Evolutionary conservation across 1,139 yeast species (phyloP).

Genomic region (Saccharomyces hybrid): DNA sequence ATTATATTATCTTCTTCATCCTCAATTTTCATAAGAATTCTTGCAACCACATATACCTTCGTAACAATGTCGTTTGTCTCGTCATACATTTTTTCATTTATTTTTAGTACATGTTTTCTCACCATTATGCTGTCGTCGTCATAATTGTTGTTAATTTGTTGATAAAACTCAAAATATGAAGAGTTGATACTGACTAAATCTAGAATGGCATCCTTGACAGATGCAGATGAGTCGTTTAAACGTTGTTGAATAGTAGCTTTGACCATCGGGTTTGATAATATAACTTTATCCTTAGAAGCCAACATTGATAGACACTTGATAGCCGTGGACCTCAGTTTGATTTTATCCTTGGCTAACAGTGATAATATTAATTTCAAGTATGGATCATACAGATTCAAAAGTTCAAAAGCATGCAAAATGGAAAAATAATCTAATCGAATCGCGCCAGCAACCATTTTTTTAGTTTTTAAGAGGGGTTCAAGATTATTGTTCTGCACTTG

Average conservation of each 20-base stretch:
- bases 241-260: conserved; percentile 46
- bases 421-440: conserved; percentile 17
- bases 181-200: conserved; percentile 46
- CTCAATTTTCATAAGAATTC: conserved; percentile 47
- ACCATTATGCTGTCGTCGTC: conserved; percentile 59
- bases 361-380: conserved; percentile 45
- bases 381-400: conserved; percentile 43
- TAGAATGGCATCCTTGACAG: conserved; percentile 68
- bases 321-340: conserved; percentile 58
- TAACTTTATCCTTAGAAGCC: conserved; percentile 44
- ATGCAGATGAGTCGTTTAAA: conserved; percentile 54
- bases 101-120: conserved; percentile 51
- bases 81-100: conserved; percentile 45
- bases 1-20: conserved; percentile 63
- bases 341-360: conserved; percentile 34
- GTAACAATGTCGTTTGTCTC: conserved; percentile 31
- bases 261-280: conserved; percentile 45
- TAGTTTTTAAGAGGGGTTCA: background rate
- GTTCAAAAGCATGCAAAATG: conserved; percentile 29
- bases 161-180: conserved; percentile 47
- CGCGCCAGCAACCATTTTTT: conserved; percentile 2
- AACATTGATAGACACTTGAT: conserved; percentile 48
- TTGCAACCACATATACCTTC: conserved; percentile 41
- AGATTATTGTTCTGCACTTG: background rate
- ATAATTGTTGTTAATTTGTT: conserved; percentile 37